Evolutionary conservation across 208 protist genomes (phyloP), one percentile per base, ranked within the genome.

Genomic region (Leishmania turanica): DNA sequence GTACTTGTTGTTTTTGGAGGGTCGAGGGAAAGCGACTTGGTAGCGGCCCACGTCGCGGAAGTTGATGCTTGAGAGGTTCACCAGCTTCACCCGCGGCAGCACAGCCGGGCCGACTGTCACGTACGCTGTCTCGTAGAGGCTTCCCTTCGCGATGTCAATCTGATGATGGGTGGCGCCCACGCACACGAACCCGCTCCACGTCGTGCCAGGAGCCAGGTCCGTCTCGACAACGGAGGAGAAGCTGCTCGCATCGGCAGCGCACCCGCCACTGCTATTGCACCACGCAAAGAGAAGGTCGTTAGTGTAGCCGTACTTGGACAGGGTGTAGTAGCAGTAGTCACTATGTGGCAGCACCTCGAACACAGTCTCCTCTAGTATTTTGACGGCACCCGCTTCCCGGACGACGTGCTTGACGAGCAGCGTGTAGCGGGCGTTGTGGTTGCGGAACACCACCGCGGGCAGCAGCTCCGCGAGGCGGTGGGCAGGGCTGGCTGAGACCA

Each of bases 211-310:
- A 49, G 84, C 80, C 42, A 91, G 75, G 49, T 84, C 81, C 19
- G 77, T 87, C 72, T 90, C 83, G 17, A 91, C 66, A 7, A 85
- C 82, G 1, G 72, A 65, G 19, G 82, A 85, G 42, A 78, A 85
- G 4, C 49, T 54, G 37, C 58, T 24, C 68, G 53, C 45, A 3
- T 31, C 47, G 37, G 71, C 47, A 15, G 60, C 45, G 31, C 69
- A 56, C 40, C 62, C 77, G 19, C 34, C 72, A 27, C 42, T 58
- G 34, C 58, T 34, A 60, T 42, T 79, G 4, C 31, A 53, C 82
- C 74, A 87, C 42, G 87, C 78, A 79, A 91, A 93, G 66, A 89
- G 49, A 68, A 91, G 79, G 75, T 84, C 82, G 74, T 89, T 80
- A 21, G 64, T 87, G 69, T 85, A 88, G 49, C 85, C 90, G 75